Evolutionary conservation across 2,329 filamentous ascomycete species (phyloP).

Genomic region (Purpureocillium lavendulum): DNA sequence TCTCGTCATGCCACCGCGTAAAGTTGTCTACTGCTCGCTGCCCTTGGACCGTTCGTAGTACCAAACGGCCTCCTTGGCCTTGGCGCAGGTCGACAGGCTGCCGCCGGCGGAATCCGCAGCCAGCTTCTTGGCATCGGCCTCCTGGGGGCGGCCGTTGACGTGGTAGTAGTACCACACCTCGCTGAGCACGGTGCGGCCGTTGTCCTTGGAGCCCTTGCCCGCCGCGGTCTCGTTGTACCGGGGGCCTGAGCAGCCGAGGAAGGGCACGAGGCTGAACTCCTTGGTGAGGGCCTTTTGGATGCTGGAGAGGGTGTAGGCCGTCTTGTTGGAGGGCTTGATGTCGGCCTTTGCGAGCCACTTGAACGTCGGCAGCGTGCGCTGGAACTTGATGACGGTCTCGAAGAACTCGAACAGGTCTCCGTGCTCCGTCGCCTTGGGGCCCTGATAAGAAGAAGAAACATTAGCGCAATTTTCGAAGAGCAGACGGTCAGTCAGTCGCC

Average conservation of each 20-base stretch:
- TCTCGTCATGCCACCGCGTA: too few relatives aligned
- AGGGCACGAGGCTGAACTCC: constrained; percentile 44
- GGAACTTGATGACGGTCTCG: constrained; percentile 50
- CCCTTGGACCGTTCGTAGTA: constrained; percentile 42
- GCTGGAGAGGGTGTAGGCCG: constrained; percentile 42
- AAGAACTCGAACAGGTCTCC: constrained; percentile 57
- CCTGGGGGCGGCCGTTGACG: constrained; percentile 48
- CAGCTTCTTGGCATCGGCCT: constrained; percentile 33
- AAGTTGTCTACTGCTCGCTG: constrained; percentile 11
- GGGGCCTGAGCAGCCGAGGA: constrained; percentile 53
- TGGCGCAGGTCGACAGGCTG: constrained; percentile 46
- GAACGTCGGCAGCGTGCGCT: constrained; percentile 50
- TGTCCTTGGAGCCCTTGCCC: constrained; percentile 45
- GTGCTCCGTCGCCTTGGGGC: constrained; percentile 45
- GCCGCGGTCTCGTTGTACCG: constrained; percentile 51
- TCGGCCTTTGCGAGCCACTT: constrained; percentile 45
- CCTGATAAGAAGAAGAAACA: constrained; percentile 16
- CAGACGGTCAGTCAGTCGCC: too few relatives aligned
- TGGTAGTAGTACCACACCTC: constrained; percentile 64
- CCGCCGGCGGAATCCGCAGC: constrained; percentile 37
- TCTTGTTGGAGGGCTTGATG: constrained; percentile 51
- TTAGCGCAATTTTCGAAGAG: too few relatives aligned
- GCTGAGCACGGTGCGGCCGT: constrained; percentile 45
- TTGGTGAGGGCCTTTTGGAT: constrained; percentile 41
- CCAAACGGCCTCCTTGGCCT: constrained; percentile 38